Conservation (phyloP, 2,329 filamentous ascomycete genomes). For the Talaromyces sp. region DNA sequence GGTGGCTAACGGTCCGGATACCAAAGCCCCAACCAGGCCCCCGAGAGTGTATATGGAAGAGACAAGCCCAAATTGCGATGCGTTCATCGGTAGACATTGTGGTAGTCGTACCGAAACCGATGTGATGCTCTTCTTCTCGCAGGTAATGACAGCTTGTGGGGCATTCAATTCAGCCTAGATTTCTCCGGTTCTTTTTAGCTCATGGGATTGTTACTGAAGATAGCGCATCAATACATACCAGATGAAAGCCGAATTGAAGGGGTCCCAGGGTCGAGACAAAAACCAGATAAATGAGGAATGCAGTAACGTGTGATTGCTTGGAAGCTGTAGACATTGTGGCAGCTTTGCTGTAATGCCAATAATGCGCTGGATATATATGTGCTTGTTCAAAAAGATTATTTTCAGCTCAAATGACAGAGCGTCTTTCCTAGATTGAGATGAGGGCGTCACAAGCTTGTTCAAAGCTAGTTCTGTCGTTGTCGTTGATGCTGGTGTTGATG, state of each 20-base stretch:
- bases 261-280: conserved; percentile 77
- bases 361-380: neutral
- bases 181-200: neutral
- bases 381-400: neutral
- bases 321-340: conserved; percentile 7
- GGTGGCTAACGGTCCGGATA: conserved; percentile 74
- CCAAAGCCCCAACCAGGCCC: conserved; percentile 77
- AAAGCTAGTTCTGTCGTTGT: neutral
- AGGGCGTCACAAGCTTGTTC: neutral
- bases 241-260: conserved; percentile 89
- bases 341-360: neutral
- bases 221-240: conserved; percentile 56
- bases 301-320: conserved; percentile 52
- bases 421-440: neutral
- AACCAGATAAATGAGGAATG: conserved; percentile 74
- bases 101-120: conserved; percentile 35
- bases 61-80: conserved; percentile 76
- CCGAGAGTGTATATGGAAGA: conserved; percentile 90
- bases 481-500: neutral
- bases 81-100: conserved; percentile 84
- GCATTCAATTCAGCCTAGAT: conserved; percentile 86
- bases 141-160: conserved; percentile 89
- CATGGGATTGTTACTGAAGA: neutral
- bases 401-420: neutral
- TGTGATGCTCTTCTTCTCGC: conserved; percentile 60